Base-by-base conservation (phyloP, 2,329 filamentous ascomycete species). In the Colletotrichum shisoi region DNA sequence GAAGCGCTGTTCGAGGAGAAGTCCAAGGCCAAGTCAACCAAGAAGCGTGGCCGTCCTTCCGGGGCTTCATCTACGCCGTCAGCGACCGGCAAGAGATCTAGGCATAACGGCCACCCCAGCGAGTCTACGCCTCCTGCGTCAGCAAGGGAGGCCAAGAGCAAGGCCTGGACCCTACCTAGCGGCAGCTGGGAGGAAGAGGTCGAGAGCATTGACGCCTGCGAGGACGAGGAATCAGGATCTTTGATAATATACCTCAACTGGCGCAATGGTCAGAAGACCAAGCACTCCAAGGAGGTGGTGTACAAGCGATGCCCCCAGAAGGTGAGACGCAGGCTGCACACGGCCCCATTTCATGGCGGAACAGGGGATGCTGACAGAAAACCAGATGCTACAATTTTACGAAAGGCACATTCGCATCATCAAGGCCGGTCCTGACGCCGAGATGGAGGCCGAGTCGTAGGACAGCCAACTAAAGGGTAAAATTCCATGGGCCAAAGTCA, bases 111-210 rank as follows among this genome's bases (percentile, higher is more conserved):
- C 56, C 82, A 89, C 70, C 85, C 85, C 0, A 75, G 73, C 2
- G 80, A 82, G 2, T 74, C 79, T 15, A 82, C 83, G 9, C 81
- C 86, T 0, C 84, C 86, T 0, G 77, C 78, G 1, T 80, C 79
- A 34, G 75, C 74, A 2, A 80, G 79, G 62, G 72, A 74, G 4
- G 76, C 75, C 0, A 78, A 78, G 61, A 76, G 74, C 1, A 78
- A 78, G 61, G 57, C 63, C 15, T 93, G 90, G 85, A 85, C 84
- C 63, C 89, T 90, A 2, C 92, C 92, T 0, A 82, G 84, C 2
- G 91, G 91, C 8, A 89, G 84, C 39, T 95, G 92, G 92, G 92
- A 95, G 71, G 86, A 92, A 12, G 83, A 91, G 2, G 86, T 94
- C 27, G 82, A 85, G 21, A 81, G 82, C 1, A 88, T 95, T 39